phyloP scores from a whole-genome alignment of 805 yeast species.

The Metschnikowia arizonensis region DNA sequence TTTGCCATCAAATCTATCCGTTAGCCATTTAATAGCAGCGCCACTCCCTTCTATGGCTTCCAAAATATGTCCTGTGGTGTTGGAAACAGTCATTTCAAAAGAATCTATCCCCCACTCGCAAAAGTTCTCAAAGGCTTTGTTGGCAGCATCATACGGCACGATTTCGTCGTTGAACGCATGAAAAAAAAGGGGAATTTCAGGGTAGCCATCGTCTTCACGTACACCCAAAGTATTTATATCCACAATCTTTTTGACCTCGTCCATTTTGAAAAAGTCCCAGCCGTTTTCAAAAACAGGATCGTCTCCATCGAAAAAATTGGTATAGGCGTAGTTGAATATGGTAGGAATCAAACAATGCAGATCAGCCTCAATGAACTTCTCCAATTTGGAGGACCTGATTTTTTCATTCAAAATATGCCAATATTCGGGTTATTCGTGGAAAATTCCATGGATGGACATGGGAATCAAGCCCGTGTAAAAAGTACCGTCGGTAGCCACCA shows the following conservation, averaged over 20 bases:
- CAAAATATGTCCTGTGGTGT: constrained; percentile 24
- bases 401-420: constrained; percentile 16
- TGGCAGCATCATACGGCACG: constrained; percentile 19
- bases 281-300: constrained; percentile 8
- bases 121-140: constrained; percentile 24
- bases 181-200: constrained; percentile 25
- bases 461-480: constrained; percentile 30
- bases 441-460: constrained; percentile 28
- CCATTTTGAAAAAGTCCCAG: constrained; percentile 5
- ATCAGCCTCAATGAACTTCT: not conserved
- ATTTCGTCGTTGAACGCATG: constrained; percentile 24
- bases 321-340: constrained; percentile 6
- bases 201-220: constrained; percentile 9
- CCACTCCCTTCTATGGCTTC: constrained; percentile 17
- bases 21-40: constrained; percentile 13
- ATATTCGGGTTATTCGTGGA: constrained; percentile 32
- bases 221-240: constrained; percentile 5
- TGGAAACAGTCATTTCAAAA: constrained; percentile 26
- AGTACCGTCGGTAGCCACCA: constrained; percentile 24
- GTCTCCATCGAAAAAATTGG: constrained; percentile 8
- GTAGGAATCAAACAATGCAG: constrained; percentile 9
- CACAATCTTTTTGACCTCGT: constrained; percentile 6
- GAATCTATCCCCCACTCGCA: constrained; percentile 27
- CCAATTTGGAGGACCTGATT: not conserved
- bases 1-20: constrained; percentile 11